Evolutionary conservation across 2,329 filamentous ascomycete species (phyloP), one percentile per base, ranked within the genome.

Genomic region (Pleomassaria siparia): DNA sequence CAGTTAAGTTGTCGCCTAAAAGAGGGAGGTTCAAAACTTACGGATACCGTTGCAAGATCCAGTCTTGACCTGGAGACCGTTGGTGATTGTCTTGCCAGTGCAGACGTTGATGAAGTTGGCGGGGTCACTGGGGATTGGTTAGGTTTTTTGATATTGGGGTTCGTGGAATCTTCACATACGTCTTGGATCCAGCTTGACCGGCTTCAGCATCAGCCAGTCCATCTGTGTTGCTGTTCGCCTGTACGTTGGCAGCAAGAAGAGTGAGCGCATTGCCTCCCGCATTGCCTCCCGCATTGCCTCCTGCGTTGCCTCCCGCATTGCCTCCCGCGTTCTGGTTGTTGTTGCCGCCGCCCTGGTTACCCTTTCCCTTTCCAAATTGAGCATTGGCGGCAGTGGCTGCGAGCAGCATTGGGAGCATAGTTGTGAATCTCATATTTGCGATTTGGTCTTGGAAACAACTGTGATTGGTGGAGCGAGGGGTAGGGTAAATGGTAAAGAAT

Each of bases 81-180:
- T 82, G 51, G 80, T 83, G 46, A 79, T 58, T 2, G 72, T 76
- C 62, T 79, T 75, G 50, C 78, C 79, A 5, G 70, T 61, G 60
- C 81, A 84, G 66, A 82, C 79, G 70, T 82, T 82, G 74, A 83
- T 82, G 65, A 83, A 83, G 69, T 83, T 83, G 62, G 74, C 73
- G 16, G 65, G 42, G 49, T 80, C 76, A 32, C 75, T 79, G 40
- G n/a, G n/a, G n/a, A n/a, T n/a, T n/a, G n/a, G n/a, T n/a, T n/a
- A n/a, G n/a, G n/a, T n/a, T n/a, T n/a, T n/a, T n/a, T n/a, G n/a
- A n/a, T n/a, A n/a, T n/a, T n/a, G n/a, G n/a, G n/a, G 15, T 36
- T 22, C 15, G 40, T 18, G 11, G 21, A 40, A 13, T 15, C 12
- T 37, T 15, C 16, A 61, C 67, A 56, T 59, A 79, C 76, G 75